phyloP scores from a whole-genome alignment of 1,284 basidiomycete species.

The Coniophora puteana region DNA sequence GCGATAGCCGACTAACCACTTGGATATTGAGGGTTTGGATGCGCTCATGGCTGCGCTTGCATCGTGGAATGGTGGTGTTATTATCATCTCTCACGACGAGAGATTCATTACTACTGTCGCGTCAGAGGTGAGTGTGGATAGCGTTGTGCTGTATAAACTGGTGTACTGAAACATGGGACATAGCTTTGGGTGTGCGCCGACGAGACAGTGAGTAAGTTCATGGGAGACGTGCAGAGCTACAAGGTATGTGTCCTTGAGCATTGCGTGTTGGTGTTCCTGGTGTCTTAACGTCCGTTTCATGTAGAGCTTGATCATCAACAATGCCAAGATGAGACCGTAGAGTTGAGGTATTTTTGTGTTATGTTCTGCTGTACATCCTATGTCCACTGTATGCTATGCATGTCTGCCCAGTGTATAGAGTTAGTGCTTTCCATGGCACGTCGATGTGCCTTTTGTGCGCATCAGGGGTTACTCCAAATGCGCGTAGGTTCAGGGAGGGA shows the following conservation, averaged over 20 bases:
- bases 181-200: conserved; percentile 92
- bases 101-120: conserved; percentile 86
- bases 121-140: conserved; percentile 50
- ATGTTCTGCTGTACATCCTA: no score
- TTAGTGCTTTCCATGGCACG: no score
- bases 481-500: no score
- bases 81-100: conserved; percentile 93
- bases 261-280: conserved; percentile 1
- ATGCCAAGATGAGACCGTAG: conserved; percentile 64
- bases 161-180: conserved; percentile 1
- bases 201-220: conserved; percentile 80
- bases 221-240: conserved; percentile 88
- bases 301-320: conserved; percentile 77
- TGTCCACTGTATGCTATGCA: no score
- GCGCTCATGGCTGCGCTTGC: conserved; percentile 89
- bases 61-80: conserved; percentile 95
- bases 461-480: no score
- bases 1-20: conserved; percentile 89
- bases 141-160: conserved; percentile 2
- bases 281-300: conserved; percentile 11
- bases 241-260: conserved; percentile 63
- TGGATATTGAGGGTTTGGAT: conserved; percentile 97
- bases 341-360: not conserved
- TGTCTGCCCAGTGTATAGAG: no score
- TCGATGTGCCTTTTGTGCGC: no score